A percentile compares a stretch with the other conserved stretches of the same genome.
Conservation (phyloP, 2,329 filamentous ascomycete species). For the Nothophoma quercina region DNA sequence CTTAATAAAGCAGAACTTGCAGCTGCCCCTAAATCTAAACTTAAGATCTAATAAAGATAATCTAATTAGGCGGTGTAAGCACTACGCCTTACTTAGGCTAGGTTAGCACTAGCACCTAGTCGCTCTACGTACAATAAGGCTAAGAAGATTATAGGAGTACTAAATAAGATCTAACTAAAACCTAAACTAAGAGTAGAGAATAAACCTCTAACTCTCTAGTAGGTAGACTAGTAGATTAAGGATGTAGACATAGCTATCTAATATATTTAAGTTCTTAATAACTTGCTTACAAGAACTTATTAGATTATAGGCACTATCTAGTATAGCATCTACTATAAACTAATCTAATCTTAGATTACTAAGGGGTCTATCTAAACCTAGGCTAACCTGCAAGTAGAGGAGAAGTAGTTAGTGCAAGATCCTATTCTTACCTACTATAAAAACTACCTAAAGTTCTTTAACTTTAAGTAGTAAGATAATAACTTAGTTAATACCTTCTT, state of each 20-base stretch:
- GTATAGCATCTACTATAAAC: not conserved
- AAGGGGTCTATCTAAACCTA: not conserved
- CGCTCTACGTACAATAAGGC: not conserved
- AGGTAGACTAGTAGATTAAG: conserved; percentile 8
- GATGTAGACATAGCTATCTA: not conserved
- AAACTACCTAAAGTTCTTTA: not conserved
- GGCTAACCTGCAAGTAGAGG: not conserved
- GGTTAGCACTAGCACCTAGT: not conserved
- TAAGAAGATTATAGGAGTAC: not conserved
- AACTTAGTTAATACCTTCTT: not conserved
- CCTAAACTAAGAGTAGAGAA: not conserved
- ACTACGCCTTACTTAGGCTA: no score
- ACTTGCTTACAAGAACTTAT: conserved; percentile 1
- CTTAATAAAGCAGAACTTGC: not conserved
- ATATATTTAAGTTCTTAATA: not conserved
- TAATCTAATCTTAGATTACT: conserved; percentile 2
- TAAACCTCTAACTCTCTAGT: not conserved
- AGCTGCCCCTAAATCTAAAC: no score
- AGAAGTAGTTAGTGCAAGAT: not conserved
- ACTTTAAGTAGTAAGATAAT: not conserved
- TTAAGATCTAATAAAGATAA: not conserved
- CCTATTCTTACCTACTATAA: not conserved
- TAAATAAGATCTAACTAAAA: conserved; percentile 2
- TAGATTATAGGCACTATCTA: conserved; percentile 6
- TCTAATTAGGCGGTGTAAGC: no score